Base-by-base conservation (phyloP, 257 asterid species). In the Solanum arcanum region DNA sequence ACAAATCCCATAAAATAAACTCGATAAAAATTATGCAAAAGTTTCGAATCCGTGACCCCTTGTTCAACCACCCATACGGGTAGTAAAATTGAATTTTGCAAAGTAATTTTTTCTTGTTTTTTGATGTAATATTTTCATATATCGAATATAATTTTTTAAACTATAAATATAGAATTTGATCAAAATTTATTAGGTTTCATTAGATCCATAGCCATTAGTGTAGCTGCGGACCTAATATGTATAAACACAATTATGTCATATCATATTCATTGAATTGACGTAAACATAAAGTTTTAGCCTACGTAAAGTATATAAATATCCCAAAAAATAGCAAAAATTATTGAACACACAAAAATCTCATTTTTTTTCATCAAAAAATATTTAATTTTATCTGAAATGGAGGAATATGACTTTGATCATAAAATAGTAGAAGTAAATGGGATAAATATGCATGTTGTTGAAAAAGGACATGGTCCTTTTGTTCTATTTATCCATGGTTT, bases 401-500 rank as follows among this genome's bases (percentile, higher is more conserved):
- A 94, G 74, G 68, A 73, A 35, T 1, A 80, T 18, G 11, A 37
- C 25, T 80, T 95, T 12, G 75, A 92, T 89, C 98, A 96, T 92
- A 91, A 89, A 83, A 89, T 21, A 56, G 77, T 94, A 3, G 18
- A 90, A 37, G 88, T 90, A 5, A 93, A 94, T 77, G 98, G 95
- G 76, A 88, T 96, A 7, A 90, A 92, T 6, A 92, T 95, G 89
- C 99, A 95, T 91, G 88, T 92, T 7, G 99, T 96, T 18, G 96
- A 93, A 88, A 41, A 92, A 27, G 98, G 99, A 3, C 12, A 93
- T 86, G 98, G 98, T 66, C 98, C 99, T 0, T 4, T 91, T 3
- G 91, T 95, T 88, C 95, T 96, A 88, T 92, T 96, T 92, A 18
- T 95, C 42, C 99, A 96, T 88, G 98, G 98, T 31, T 96, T 95